Percentiles rank a stretch among this genome's conserved stretches.
phyloP scores from a whole-genome alignment of 805 yeast species.

The Spathaspora gorwiae region DNA sequence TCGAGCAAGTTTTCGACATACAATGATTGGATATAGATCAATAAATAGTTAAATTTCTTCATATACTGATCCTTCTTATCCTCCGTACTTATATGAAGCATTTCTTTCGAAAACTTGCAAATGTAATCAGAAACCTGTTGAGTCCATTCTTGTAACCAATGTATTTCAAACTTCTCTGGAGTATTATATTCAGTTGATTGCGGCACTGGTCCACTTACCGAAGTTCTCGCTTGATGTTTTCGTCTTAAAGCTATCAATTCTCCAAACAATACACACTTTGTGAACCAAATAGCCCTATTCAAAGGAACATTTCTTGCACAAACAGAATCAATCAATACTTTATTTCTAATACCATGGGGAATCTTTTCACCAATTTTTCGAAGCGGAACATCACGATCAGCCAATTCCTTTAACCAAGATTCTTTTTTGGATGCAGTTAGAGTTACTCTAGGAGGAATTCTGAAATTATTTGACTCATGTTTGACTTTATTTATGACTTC shows the following conservation, averaged over 20 bases:
- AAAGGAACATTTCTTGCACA: constrained; percentile 65
- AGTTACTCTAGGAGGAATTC: constrained; percentile 86
- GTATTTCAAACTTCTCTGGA: constrained; percentile 38
- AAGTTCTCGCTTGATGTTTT: constrained; percentile 21
- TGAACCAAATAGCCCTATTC: constrained; percentile 85
- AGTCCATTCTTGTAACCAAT: constrained; percentile 88
- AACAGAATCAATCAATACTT: constrained; percentile 68
- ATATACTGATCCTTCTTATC: constrained; percentile 42
- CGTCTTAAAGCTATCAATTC: constrained; percentile 43
- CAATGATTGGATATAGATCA: constrained; percentile 58
- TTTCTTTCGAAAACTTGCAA: constrained; percentile 45
- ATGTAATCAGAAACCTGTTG: constrained; percentile 66
- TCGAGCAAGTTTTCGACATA: constrained; percentile 68
- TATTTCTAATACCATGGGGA: constrained; percentile 86
- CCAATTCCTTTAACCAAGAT: constrained; percentile 78
- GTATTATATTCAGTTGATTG: constrained; percentile 3
- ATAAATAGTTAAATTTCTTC: constrained; percentile 52
- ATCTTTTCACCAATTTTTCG: constrained; percentile 67
- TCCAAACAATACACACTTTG: constrained; percentile 79
- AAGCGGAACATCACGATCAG: constrained; percentile 62
- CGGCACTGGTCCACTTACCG: constrained; percentile 4
- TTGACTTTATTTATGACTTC: constrained; percentile 37
- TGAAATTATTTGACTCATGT: constrained; percentile 41
- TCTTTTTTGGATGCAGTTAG: constrained; percentile 82
- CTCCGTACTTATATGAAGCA: constrained; percentile 16